phyloP scores from a whole-genome alignment of 805 yeast genomes.

The Metschnikowia proteae region DNA sequence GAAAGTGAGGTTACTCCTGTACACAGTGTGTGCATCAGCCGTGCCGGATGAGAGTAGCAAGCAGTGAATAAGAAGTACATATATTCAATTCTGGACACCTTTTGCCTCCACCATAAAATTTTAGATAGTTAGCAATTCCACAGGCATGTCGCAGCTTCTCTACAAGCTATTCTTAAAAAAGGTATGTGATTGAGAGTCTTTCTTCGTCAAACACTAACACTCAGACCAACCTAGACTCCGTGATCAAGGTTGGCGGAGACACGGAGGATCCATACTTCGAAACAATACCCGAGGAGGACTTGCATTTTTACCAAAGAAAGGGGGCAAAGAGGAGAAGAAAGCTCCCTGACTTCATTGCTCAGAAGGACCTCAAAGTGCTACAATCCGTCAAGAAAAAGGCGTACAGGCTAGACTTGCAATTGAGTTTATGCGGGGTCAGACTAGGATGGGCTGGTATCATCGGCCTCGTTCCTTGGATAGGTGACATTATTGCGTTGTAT shows the following conservation, averaged over 20 bases:
- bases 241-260: constrained; percentile 26
- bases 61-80: not conserved
- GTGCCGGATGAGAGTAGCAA: constrained; percentile 4
- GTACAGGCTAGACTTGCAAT: constrained; percentile 37
- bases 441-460: constrained; percentile 43
- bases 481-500: constrained; percentile 29
- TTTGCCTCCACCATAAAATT: not conserved
- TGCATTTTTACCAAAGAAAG: constrained; percentile 39
- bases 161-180: constrained; percentile 36
- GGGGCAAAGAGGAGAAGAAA: constrained; percentile 40
- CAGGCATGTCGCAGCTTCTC: constrained; percentile 27
- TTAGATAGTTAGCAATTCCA: not conserved
- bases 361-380: constrained; percentile 31
- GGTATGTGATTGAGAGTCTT: constrained; percentile 24
- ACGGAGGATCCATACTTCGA: constrained; percentile 39
- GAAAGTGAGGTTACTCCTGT: not conserved
- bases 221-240: constrained; percentile 26
- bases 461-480: constrained; percentile 42
- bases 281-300: constrained; percentile 37
- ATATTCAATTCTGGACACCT: not conserved
- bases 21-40: not conserved
- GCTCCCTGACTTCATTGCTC: constrained; percentile 34
- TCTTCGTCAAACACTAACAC: constrained; percentile 3
- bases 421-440: constrained; percentile 37
- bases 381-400: constrained; percentile 36